Evolutionary conservation across 2,329 filamentous ascomycete genomes (phyloP), one percentile per base, ranked within the genome.

Genomic region (Fusarium sp.): DNA sequence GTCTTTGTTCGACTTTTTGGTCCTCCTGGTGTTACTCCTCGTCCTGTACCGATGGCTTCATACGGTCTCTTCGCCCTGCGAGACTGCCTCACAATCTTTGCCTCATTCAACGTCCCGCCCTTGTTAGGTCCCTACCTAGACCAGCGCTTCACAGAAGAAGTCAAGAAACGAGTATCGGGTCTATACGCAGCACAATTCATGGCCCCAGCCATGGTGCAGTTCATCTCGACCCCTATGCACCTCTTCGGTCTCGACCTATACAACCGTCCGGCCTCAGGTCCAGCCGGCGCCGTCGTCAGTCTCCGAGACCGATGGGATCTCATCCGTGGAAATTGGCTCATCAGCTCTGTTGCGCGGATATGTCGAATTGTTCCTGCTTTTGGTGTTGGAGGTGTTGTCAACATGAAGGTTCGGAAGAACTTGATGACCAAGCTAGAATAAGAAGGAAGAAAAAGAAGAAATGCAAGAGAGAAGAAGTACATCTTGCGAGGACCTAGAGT

Each of bases 61-160:
- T 96, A 95, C 83, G 85, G 87, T 1, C 89, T 98, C 66, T 98
- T 98, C 85, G 91, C 93, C 4, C 80, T 92, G 64, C 91, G 95
- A 76, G 95, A 98, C 84, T 94, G 92, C 83, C 84, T 97, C 70
- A 98, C 95, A 60, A 95, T 98, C 77, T 97, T 97, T 81, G 94
- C 94, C 6, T 94, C 91, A 14, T 98, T 98, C 88, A 98, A 98
- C 80, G 85, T 98, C 3, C 96, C 96, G 0, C 90, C 94, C 0
- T 79, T 96, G 2, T 86, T 98, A 11, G 94, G 93, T 0, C 94
- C 94, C 0, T 82, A 85, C 7, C 84, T 98, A 22, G 89, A 87
- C 16, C 83, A 87, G 20, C 85, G 86, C 31, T 79, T 92, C 70
- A 84, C 80, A 58, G 85, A 87, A 64, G 88, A 89, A 70, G 81